Base-by-base conservation (phyloP, 768 basidiomycete genomes). In the Calocybe cyanea region DNA sequence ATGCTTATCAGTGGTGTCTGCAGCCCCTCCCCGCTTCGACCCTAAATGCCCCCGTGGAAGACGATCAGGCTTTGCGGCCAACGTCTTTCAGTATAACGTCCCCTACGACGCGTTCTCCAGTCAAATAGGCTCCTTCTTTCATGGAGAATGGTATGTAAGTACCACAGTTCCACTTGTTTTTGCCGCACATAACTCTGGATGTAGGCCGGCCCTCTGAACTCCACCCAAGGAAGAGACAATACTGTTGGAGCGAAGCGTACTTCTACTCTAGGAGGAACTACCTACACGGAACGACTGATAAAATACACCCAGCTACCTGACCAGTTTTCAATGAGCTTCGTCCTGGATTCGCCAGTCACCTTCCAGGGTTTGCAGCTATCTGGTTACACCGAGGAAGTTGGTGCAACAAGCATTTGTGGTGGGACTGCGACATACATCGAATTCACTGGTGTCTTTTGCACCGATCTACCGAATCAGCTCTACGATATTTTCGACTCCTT, bases 371-470 rank as follows among this genome's bases (percentile, higher is more conserved):
- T 43, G 17, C 39, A 17, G 9, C 20, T 49, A n/a, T 11, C 7
- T 6, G 8, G 19, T 5, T 53, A 53, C 37, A 42, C 44, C 4
- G 52, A 53, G 18, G 52, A 53, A 23, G 4, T 44, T 14, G 31
- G 42, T 14, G 38, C 37, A 11, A 33, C 25, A 34, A 53, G 52
- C 43, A 50, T 53, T 9, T 53, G 52, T 17, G 42, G 48, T 11
- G 52, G 52, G 17, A 44, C 35, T 9, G 52, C 48, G 2, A 53
- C 48, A 5, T 53, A 50, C 17, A 2, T 53, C 6, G 44, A 30
- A 23, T 43, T 53, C 41, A 47, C 48, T 17, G 41, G 38, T 1
- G 36, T 46, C 3, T 52, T 33, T 36, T 52, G 51, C 43, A 17
- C 39, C 7, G 24, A 42, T 15, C 23, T 33, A 4, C 23, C 30